Percentiles rank a stretch among this genome's conserved stretches.
These are phyloP conservation scores for Cercospora sp. DNA, from an alignment of 2,329 filamentous ascomycete genomes.

Conservation along the genomic window DNA sequence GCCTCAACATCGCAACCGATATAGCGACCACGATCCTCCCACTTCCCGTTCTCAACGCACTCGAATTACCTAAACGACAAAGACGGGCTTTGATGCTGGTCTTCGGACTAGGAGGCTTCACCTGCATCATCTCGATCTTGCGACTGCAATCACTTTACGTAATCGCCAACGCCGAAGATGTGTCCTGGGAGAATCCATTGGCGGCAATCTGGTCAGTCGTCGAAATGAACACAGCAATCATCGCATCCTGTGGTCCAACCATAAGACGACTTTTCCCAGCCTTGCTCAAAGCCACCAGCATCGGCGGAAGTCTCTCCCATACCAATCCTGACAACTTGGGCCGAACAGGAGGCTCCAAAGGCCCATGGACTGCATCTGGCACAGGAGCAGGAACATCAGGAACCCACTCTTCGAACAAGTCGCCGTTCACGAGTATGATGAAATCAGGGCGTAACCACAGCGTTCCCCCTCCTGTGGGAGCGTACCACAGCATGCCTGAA, in stretches of 20 bases:
- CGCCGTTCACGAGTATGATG: neutral
- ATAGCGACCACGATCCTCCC: slow-evolving; percentile 39
- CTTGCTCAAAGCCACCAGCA: slow-evolving; percentile 30
- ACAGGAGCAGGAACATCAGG: neutral
- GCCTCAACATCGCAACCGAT: slow-evolving; percentile 41
- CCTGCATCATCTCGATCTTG: slow-evolving; percentile 38
- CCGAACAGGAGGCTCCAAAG: neutral
- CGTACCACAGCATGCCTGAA: neutral
- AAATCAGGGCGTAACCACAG: neutral
- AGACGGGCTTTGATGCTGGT: slow-evolving; percentile 39
- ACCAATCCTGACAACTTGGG: neutral
- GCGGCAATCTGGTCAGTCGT: slow-evolving; percentile 40
- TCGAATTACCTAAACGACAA: slow-evolving; percentile 38
- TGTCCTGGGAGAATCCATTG: slow-evolving; percentile 36
- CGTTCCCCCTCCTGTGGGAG: neutral
- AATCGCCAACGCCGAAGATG: slow-evolving; percentile 29
- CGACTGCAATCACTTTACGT: slow-evolving; percentile 35
- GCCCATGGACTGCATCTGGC: neutral
- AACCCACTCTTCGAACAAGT: slow-evolving; percentile 2
- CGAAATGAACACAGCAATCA: slow-evolving; percentile 41
- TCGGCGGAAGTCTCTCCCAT: slow-evolving; percentile 3
- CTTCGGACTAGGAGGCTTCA: slow-evolving; percentile 39
- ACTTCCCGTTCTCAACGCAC: slow-evolving; percentile 37
- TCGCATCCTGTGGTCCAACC: slow-evolving; percentile 42
- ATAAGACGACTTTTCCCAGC: slow-evolving; percentile 41